phyloP scores from a whole-genome alignment of 2,329 filamentous ascomycete species.

The Zymoseptoria brevis region DNA sequence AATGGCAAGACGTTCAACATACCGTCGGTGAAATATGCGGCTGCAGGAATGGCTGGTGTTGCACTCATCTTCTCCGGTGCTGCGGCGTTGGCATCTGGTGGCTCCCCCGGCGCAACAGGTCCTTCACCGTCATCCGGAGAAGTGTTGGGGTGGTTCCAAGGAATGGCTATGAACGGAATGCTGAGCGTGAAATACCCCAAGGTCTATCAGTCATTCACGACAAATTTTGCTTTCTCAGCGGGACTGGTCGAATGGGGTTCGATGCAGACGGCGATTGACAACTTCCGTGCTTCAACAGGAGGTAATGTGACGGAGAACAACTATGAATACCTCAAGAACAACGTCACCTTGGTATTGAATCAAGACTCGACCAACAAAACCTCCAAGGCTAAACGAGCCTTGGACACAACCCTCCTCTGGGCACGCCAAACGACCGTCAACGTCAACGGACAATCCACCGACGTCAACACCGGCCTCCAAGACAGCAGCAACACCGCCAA shows the following conservation, averaged over 20 bases:
- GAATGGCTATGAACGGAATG: constrained; percentile 94
- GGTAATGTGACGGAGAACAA: constrained; percentile 79
- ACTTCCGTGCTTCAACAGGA: constrained; percentile 70
- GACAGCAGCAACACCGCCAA: constrained; percentile 10
- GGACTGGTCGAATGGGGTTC: constrained; percentile 75
- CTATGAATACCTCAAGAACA: constrained; percentile 67
- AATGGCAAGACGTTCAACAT: constrained; percentile 80
- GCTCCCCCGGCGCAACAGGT: constrained; percentile 51
- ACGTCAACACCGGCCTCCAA: constrained; percentile 19
- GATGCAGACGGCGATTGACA: constrained; percentile 76
- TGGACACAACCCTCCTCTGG: constrained; percentile 20
- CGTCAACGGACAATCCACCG: constrained; percentile 35
- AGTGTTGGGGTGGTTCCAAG: constrained; percentile 83
- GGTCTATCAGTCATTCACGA: constrained; percentile 80
- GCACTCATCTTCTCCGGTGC: constrained; percentile 70
- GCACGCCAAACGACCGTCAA: constrained; percentile 30
- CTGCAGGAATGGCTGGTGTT: constrained; percentile 76
- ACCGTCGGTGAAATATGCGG: constrained; percentile 71
- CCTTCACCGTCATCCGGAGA: constrained; percentile 79
- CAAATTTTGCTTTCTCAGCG: constrained; percentile 89
- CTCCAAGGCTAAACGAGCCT: constrained; percentile 28
- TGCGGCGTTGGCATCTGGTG: constrained; percentile 53
- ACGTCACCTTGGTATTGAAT: constrained; percentile 65
- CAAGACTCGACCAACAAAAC: constrained; percentile 45
- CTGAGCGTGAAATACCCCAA: constrained; percentile 79